Evolutionary conservation across 176 grass and related monocot genomes (phyloP).

Genomic region (Avena atlantica): DNA sequence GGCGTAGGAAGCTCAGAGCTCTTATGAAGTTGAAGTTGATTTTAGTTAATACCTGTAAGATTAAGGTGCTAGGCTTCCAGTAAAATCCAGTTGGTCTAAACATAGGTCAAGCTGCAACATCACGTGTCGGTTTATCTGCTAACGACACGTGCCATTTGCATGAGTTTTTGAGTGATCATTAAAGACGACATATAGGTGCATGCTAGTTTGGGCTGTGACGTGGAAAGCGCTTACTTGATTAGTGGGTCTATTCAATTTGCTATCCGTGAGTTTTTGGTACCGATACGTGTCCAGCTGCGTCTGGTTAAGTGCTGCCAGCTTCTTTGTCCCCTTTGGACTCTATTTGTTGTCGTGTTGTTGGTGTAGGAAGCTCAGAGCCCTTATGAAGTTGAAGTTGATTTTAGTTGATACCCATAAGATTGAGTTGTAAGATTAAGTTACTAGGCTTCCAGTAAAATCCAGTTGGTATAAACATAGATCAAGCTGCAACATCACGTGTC

Average conservation of each 20-base stretch:
- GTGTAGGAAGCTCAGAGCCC: neutral
- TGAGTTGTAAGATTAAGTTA: neutral
- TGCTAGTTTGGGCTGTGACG: neutral
- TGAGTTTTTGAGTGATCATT: constrained; percentile 20
- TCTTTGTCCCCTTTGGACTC: neutral
- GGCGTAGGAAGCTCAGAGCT: neutral
- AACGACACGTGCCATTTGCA: neutral
- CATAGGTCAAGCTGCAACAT: neutral
- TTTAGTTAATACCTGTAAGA: neutral
- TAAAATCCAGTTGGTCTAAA: constrained; percentile 5
- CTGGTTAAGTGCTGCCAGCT: constrained; percentile 7
- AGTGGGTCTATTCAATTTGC: constrained; percentile 4
- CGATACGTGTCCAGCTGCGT: neutral
- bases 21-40: neutral
- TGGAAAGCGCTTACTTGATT: neutral
- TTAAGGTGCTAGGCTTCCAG: neutral
- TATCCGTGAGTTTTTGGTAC: neutral
- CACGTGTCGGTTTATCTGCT: neutral
- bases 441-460: constrained; percentile 11
- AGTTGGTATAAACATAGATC: neutral
- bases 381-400: neutral
- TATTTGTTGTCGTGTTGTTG: constrained; percentile 28
- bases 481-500: neutral
- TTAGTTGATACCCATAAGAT: constrained; percentile 2
- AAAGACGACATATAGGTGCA: constrained; percentile 19